A percentile compares a stretch with the other conserved stretches of the same genome.
phyloP scores from a whole-genome alignment of 2,329 filamentous ascomycete species.

The Penicillium sp. region DNA sequence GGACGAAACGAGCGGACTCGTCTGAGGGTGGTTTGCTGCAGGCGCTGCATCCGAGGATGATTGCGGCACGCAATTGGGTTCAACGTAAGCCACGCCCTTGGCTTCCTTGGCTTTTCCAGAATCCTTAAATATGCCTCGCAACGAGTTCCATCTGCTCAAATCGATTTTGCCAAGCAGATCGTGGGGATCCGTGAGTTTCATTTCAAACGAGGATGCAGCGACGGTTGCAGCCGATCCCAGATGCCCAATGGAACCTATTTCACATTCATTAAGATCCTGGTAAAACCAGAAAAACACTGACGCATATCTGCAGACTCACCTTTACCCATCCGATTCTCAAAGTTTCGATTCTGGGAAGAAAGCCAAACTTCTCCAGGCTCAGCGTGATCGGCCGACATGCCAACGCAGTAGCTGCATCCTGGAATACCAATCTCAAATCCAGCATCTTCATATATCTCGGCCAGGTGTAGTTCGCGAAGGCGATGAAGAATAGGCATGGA shows the following conservation, averaged over 20 bases:
- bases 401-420: conserved; percentile 48
- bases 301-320: not conserved
- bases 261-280: not conserved
- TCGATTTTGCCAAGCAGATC: conserved; percentile 18
- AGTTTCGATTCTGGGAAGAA: conserved; percentile 48
- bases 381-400: conserved; percentile 43
- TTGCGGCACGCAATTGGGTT: not conserved
- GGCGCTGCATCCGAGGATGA: not conserved
- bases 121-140: conserved; percentile 21
- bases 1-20: not conserved
- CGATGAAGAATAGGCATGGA: conserved; percentile 40
- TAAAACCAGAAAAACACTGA: not conserved
- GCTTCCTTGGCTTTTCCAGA: not conserved
- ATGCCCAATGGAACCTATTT: conserved; percentile 3
- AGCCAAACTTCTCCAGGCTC: conserved; percentile 45
- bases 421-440: conserved; percentile 45
- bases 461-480: conserved; percentile 36
- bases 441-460: conserved; percentile 40
- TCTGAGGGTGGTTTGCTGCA: not conserved
- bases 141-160: conserved; percentile 18
- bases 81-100: not conserved
- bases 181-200: conserved; percentile 43
- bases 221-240: conserved; percentile 44
- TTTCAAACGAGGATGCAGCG: conserved; percentile 46
- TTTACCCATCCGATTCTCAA: conserved; percentile 36